A percentile compares a stretch with the other conserved stretches of the same genome.
phyloP scores from a whole-genome alignment of 2,329 filamentous ascomycete species.

The Gremmenia infestans region DNA sequence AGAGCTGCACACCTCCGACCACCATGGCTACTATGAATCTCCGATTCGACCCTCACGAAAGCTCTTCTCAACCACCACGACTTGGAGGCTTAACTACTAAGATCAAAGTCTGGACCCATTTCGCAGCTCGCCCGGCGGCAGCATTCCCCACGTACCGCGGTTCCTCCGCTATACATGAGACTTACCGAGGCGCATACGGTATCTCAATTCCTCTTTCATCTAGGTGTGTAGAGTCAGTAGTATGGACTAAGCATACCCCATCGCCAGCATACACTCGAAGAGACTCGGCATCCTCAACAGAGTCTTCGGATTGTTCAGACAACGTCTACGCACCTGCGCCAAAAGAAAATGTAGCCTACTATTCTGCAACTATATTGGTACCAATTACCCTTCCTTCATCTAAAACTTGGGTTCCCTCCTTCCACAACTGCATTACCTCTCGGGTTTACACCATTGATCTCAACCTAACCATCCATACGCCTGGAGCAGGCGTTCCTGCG shows the following conservation, averaged over 20 bases:
- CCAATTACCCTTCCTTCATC: conserved; percentile 56
- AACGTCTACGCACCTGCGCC: conserved; percentile 1
- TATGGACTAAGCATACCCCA: conserved; percentile 27
- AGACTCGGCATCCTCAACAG: conserved; percentile 25
- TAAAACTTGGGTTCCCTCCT: conserved; percentile 62
- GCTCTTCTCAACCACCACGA: conserved; percentile 24
- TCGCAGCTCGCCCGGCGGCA: conserved; percentile 17
- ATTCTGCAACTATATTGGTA: conserved; percentile 57
- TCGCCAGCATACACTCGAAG: conserved; percentile 19
- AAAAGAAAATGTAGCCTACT: conserved; percentile 32
- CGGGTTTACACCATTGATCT: conserved; percentile 59
- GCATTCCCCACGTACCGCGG: conserved; percentile 18
- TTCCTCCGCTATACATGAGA: conserved; percentile 19
- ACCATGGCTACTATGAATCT: conserved; percentile 29
- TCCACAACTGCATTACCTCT: conserved; percentile 64
- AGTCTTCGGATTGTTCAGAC: conserved; percentile 24
- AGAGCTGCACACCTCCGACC: conserved; percentile 9
- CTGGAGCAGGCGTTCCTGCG: conserved; percentile 36
- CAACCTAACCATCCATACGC: conserved; percentile 48
- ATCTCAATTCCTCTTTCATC: conserved; percentile 25
- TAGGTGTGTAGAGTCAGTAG: conserved; percentile 28
- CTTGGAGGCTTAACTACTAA: conserved; percentile 29
- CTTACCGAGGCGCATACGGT: conserved; percentile 22
- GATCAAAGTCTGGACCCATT: conserved; percentile 28
- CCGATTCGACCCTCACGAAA: conserved; percentile 29